Conservation (phyloP, 2,329 filamentous ascomycete species). For the Pseudogymnoascus sp. region DNA sequence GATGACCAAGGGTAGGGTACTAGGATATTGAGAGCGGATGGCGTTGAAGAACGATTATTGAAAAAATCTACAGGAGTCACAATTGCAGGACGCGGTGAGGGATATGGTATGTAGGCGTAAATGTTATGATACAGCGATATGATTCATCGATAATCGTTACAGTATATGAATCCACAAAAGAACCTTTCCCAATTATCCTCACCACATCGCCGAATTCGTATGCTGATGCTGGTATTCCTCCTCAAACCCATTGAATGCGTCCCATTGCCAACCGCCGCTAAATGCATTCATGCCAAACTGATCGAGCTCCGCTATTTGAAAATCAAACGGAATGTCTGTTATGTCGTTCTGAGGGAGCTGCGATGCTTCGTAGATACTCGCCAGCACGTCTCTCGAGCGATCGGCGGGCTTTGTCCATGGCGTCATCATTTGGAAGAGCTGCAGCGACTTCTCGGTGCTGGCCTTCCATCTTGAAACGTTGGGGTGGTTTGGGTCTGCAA, state of each 20-base stretch:
- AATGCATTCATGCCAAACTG: neutral
- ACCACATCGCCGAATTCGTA: neutral
- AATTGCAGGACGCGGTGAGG: neutral
- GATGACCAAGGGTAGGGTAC: neutral
- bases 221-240: neutral
- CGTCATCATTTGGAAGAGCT: neutral
- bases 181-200: neutral
- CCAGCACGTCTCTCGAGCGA: neutral
- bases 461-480: slow-evolving; percentile 1
- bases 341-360: neutral
- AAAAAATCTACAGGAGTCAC: neutral
- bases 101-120: neutral
- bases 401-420: slow-evolving; percentile 1
- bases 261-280: neutral
- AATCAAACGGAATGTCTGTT: neutral
- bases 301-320: slow-evolving; percentile 4
- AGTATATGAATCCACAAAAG: neutral
- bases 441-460: neutral
- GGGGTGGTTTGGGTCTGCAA: neutral
- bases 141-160: slow-evolving; percentile 8
- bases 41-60: neutral
- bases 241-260: neutral
- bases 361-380: neutral
- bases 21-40: too few relatives aligned
- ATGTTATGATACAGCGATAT: neutral